phyloP scores from a whole-genome alignment of 2,329 filamentous ascomycete genomes.

The Aureobasidium sp. region DNA sequence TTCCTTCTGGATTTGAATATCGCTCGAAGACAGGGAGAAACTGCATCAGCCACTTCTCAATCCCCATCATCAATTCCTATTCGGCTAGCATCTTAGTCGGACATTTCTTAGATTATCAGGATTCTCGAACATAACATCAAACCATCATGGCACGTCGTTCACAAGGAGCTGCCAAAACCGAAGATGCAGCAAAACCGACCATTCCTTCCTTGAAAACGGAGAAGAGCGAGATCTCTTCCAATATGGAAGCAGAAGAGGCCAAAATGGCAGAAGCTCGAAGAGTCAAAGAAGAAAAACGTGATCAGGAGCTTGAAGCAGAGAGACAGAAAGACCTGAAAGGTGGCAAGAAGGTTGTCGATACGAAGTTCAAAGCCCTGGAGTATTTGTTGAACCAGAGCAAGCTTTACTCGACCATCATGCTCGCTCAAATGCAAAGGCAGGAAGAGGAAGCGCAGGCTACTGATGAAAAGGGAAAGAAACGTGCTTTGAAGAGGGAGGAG shows the following conservation, averaged over 20 bases:
- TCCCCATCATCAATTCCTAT: neutral
- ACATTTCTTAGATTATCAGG: neutral
- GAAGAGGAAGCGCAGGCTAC: conserved; percentile 39
- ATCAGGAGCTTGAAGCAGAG: conserved; percentile 35
- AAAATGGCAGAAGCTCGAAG: conserved; percentile 34
- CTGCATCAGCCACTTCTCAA: neutral
- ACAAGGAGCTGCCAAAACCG: conserved; percentile 6
- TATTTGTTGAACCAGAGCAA: conserved; percentile 46
- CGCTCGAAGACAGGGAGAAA: neutral
- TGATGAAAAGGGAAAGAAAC: conserved; percentile 36
- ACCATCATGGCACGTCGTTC: neutral
- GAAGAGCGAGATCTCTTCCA: conserved; percentile 26
- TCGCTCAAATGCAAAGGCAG: conserved; percentile 44
- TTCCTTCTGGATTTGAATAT: neutral
- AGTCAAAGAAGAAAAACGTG: conserved; percentile 37
- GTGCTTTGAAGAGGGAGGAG: conserved; percentile 37
- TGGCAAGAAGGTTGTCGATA: conserved; percentile 37
- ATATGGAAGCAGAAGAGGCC: conserved; percentile 39
- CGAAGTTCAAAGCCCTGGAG: conserved; percentile 44
- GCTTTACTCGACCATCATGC: conserved; percentile 44
- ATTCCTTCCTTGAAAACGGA: conserved; percentile 24
- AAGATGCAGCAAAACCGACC: conserved; percentile 24
- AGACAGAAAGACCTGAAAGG: conserved; percentile 38
- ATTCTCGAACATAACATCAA: too few relatives aligned
- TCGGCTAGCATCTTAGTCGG: neutral